These are phyloP conservation scores for Acanthamoeba royreba DNA, from an alignment of 208 protist genomes.

Conservation along the genomic window DNA sequence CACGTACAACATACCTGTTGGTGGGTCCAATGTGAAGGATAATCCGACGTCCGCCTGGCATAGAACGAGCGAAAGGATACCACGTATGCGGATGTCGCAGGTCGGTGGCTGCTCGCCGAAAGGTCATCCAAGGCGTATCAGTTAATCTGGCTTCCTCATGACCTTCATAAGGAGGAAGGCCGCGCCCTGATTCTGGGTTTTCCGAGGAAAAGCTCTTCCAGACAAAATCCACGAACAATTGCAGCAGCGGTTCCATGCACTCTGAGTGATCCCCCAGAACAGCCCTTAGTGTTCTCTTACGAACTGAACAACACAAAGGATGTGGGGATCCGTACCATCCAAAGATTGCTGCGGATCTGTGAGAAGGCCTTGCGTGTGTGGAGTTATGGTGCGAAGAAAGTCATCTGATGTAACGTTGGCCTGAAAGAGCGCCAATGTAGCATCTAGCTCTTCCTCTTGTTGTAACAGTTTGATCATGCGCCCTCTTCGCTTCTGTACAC, in stretches of 20 bases:
- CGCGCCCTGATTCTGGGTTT: not conserved
- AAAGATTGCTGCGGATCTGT: not conserved
- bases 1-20: not conserved
- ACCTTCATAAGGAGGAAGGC: not conserved
- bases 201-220: not conserved
- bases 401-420: not conserved
- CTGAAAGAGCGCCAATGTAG: not conserved
- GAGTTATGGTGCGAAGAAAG: not conserved
- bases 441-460: not conserved
- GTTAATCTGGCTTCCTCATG: not conserved
- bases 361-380: not conserved
- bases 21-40: not conserved
- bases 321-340: too few species aligned
- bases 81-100: not conserved
- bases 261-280: not conserved
- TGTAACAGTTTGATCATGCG: not conserved
- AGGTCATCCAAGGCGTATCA: not conserved
- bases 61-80: not conserved
- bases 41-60: not conserved
- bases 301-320: not conserved
- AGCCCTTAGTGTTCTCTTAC: not conserved
- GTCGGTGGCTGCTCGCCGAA: not conserved
- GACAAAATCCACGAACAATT: not conserved
- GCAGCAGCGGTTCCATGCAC: not conserved
- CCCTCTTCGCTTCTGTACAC: not conserved